Percentiles rank a stretch among this genome's conserved stretches.
These are phyloP conservation scores for Phytophthora brassicae DNA, from an alignment of 352 stramenopile genomes.

Conservation along the genomic window DNA sequence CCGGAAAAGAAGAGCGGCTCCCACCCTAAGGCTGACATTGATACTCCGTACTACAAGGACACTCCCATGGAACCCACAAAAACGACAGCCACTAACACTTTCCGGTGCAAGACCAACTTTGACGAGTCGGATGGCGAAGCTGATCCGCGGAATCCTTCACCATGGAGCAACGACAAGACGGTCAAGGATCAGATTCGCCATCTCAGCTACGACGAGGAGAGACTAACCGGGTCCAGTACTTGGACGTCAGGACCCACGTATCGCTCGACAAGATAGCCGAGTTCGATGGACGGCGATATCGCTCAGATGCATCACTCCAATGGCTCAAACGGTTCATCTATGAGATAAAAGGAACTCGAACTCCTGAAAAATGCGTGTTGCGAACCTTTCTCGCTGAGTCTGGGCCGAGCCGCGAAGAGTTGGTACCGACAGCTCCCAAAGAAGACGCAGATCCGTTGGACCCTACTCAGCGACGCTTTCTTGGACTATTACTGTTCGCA, in stretches of 20 bases:
- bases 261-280: background rate
- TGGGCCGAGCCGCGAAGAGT: background rate
- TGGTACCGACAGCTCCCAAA: background rate
- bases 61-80: too few species aligned
- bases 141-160: background rate
- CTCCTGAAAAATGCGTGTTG: slow-evolving; percentile 7
- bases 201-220: background rate
- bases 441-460: background rate
- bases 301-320: background rate
- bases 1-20: too few species aligned
- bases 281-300: background rate
- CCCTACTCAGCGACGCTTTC: background rate
- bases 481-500: background rate
- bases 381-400: slow-evolving; percentile 1
- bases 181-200: background rate
- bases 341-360: slow-evolving; percentile 12
- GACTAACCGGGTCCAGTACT: background rate
- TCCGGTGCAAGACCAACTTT: background rate
- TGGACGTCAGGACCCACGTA: background rate
- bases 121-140: background rate
- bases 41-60: too few species aligned
- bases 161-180: background rate
- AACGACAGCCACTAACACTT: too few species aligned
- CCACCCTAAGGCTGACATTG: too few species aligned
- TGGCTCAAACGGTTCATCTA: slow-evolving; percentile 17